Base-by-base conservation (phyloP, 2,329 filamentous ascomycete genomes). In the Sporothrix luriei region DNA sequence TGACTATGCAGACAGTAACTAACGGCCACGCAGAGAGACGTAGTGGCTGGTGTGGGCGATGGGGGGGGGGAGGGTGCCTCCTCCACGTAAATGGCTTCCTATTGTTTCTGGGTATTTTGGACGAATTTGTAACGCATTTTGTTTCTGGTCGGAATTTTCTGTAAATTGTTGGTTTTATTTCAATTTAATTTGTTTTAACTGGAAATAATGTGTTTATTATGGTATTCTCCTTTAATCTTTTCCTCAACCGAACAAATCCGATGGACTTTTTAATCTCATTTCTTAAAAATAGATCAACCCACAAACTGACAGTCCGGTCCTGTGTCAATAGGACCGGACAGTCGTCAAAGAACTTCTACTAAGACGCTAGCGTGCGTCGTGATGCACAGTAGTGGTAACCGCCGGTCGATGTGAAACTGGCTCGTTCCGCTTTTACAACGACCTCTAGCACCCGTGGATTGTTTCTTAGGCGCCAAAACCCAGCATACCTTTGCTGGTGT, bases 1-100 rank as follows among this genome's bases (percentile, higher is more conserved):
- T 64, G 59, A 64, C 43, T 24, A 64, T 55, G 55, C 64, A 33
- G 48, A 24, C 49, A 54, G 48, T 66, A 54, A 66, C 64, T 66
- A 54, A 66, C 64, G 59, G 43, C 40, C 24, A 29, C 43, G 19
- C 48, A 66, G 62, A 21, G 62, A 66, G 48, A 66, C 62, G 19
- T 66, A 33, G 38, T 62, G 57, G 59, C 40, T n/a, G 19, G 10
- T 33, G 33, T 7, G 33, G 5, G 29, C 6, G 33, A 9, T 2
- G 33, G 5, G 33, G 33, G 5, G 9, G 5, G 9, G 1, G 33
- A 7, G 33, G 7, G 33, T 59, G 24, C 55, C 19, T 33, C 26
- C 3, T 55, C 24, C 19, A 59, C 40, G 40, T 40, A 59, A 59
- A 59, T 7, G 7, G 33, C 9, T 33, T 5, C 9, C 19, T 59